Base-by-base conservation (phyloP, 2,329 filamentous ascomycete genomes). In the Peltaster fructicola region DNA sequence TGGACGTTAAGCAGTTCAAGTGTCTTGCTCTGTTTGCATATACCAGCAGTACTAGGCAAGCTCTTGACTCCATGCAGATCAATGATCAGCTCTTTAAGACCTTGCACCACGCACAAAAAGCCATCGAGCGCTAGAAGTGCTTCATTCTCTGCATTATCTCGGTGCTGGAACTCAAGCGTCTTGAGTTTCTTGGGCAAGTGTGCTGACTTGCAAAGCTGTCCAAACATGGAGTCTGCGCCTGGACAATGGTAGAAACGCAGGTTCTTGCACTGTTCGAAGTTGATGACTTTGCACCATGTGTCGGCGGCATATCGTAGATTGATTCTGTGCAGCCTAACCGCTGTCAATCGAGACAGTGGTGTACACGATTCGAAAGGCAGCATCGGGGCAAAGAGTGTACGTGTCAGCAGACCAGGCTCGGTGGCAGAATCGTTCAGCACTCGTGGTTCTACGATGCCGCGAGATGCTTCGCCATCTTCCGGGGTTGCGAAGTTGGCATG, bases 391-490 rank as follows among this genome's bases (percentile, higher is more conserved):
- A 62, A 62, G 27, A 61, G 48, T 9, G 50, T 56, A 6, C 48
- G 47, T 0, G 50, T 53, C n/a, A 61, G 49, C 10, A 61, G 34
- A 3, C 58, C 58, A 4, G 56, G 57, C 1, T 39, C 52, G 3
- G 53, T 60, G 14, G 53, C 55, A 3, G 53, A 50, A 28, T 61
- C 58, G 26, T 60, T 55, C 14, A 61, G 39, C 27, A 59, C 55
- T 10, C 56, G 48, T 13, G 33, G 36, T 4, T 35, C 36, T 7
- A 43, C 30, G 6, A 30, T 23, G 13, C 31, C 23, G 7, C 30
- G 26, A 11, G 32, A 23, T 7, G 50, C 36, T 9, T 52, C 41
- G 1, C 39, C 32, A 6, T 41, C 32, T 10, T 51, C 47, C 12
- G 40, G 38, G n/a, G 51, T 45, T 5, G 52, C 46, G 37, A 61